Conservation (phyloP, 1,139 yeast species). For the Diutina pseudorugosa region DNA sequence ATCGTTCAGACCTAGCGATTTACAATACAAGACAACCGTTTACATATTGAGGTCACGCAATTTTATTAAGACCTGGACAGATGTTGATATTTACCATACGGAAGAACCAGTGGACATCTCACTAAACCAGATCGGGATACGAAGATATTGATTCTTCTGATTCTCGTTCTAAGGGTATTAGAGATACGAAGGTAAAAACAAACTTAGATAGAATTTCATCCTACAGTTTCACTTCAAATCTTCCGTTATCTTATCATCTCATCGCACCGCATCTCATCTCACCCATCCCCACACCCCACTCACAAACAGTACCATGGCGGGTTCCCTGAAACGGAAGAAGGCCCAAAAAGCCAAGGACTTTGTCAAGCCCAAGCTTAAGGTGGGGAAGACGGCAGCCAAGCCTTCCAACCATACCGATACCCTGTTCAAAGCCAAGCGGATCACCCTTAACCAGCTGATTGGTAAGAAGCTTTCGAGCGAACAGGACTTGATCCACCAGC, state of each 20-base stretch:
- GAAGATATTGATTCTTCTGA: too few relatives aligned
- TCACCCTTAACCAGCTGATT: conserved; percentile 44
- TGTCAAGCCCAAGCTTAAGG: conserved; percentile 69
- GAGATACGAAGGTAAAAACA: too few relatives aligned
- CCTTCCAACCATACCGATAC: conserved; percentile 77
- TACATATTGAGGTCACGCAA: too few relatives aligned
- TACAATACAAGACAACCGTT: too few relatives aligned
- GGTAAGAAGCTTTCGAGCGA: conserved; percentile 15
- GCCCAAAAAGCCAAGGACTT: conserved; percentile 66
- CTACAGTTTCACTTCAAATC: too few relatives aligned
- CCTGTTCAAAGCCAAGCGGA: conserved; percentile 66
- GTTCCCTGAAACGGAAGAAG: conserved; percentile 33
- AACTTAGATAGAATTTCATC: too few relatives aligned
- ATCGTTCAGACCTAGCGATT: too few relatives aligned
- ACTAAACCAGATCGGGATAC: too few relatives aligned
- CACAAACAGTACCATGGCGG: background rate
- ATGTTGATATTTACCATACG: too few relatives aligned
- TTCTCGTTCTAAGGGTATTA: too few relatives aligned
- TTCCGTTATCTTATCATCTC: background rate
- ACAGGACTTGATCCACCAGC: conserved; percentile 40
- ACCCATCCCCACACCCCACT: background rate
- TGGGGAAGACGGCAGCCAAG: conserved; percentile 69
- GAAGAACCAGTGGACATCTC: too few relatives aligned
- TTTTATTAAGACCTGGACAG: too few relatives aligned
- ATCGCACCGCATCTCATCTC: background rate